Conservation (phyloP, 345 rosid species). For the Sonneratia alba region DNA sequence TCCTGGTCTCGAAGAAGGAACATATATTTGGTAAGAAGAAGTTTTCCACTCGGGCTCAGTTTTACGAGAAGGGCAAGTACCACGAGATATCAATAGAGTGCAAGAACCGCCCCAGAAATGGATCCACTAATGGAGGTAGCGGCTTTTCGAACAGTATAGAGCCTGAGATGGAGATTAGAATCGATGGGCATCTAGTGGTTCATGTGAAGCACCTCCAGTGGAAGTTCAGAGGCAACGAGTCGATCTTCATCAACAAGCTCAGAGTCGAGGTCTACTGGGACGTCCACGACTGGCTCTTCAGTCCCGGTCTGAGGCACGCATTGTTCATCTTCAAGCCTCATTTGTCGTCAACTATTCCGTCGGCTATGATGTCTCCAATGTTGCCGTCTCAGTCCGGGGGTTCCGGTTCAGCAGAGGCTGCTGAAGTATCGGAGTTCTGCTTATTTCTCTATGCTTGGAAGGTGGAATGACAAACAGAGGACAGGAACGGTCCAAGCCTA, state of each 20-base stretch:
- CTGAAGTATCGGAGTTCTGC: conserved; percentile 37
- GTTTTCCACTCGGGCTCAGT: conserved; percentile 39
- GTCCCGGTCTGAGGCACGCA: conserved; percentile 59
- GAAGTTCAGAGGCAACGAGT: conserved; percentile 72
- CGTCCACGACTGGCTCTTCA: conserved; percentile 69
- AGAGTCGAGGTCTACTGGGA: conserved; percentile 67
- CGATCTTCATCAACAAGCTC: conserved; percentile 33
- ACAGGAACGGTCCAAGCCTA: background rate
- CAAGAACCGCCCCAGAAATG: conserved; percentile 19
- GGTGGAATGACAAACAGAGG: conserved; percentile 23
- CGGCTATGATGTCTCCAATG: conserved; percentile 29
- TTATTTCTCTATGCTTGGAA: conserved; percentile 63
- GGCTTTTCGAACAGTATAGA: conserved; percentile 22
- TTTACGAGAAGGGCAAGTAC: conserved; percentile 37
- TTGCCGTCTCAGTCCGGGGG: conserved; percentile 27
- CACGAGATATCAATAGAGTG: conserved; percentile 62
- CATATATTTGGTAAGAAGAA: conserved; percentile 60
- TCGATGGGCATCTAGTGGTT: conserved; percentile 50
- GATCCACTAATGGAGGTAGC: conserved; percentile 3
- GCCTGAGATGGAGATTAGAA: conserved; percentile 56
- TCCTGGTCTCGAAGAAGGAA: conserved; percentile 53
- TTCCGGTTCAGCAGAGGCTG: conserved; percentile 25
- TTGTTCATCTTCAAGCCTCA: conserved; percentile 55
- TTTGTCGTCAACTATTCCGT: conserved; percentile 17
- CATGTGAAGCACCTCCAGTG: conserved; percentile 68